Base-by-base conservation (phyloP, 805 yeast genomes). In the Barnettozyma populi region DNA sequence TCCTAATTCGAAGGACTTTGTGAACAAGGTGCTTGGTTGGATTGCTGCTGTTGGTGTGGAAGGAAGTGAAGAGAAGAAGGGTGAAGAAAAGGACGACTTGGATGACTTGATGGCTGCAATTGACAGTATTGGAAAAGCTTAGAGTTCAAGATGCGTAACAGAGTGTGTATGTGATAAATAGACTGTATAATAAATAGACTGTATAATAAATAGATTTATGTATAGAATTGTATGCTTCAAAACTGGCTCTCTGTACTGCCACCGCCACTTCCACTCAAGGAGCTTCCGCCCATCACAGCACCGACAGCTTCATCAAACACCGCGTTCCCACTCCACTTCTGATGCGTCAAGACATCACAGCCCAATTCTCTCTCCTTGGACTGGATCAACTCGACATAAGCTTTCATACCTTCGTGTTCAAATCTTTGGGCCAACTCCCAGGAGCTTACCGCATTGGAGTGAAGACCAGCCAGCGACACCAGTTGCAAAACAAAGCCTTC, bases 401-500 rank as follows among this genome's bases (percentile, higher is more conserved):
- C 97, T 71, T 84, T 85, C 98, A 92, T 92, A 57, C 97, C 98
- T 57, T 79, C 76, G 66, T 79, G 73, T 47, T 89, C 72, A 68
- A 39, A 92, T 60, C 82, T 81, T 64, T 81, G 78, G 38, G 97
- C 76, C 64, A 92, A 92, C 62, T 81, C 79, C 65, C 90, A 94
- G 49, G 86, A 84, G 34, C 96, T 95, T 64, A 92, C 78, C 6
- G 97, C 98, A 48, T 92, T 90, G 49, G 97, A 89, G 70, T 92
- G 98, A 64, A 92, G 79, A 63, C 98, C 98, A 18, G 97, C 98
- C 63, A 92, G 79, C 6, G 98, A 92, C 70, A 92, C 92, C 71
- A 92, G 92, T 71, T 92, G 97, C 97, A 98, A 92, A 55, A 87
- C 89, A 73, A 83, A 92, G 52, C 98, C 98, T 58, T 90, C 78